Conservation (phyloP, 1,139 yeast species). For the Geotrichum aggregatum region DNA sequence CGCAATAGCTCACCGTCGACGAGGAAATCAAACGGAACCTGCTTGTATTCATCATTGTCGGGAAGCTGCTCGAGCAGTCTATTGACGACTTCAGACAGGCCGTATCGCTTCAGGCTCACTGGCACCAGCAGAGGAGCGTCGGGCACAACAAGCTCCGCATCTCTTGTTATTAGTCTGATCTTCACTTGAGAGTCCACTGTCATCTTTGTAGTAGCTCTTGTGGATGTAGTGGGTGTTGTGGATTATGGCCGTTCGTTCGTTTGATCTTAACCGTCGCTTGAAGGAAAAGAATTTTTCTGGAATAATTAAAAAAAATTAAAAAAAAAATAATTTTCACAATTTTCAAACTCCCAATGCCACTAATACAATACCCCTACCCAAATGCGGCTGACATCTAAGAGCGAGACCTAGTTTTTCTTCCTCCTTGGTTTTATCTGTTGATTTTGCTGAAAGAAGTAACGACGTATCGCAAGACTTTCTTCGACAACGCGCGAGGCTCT, state of each 20-base stretch:
- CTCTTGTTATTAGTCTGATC: constrained; percentile 81
- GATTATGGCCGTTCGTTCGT: too few relatives aligned
- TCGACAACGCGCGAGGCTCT: too few relatives aligned
- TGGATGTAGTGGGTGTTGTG: background rate
- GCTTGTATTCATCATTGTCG: constrained; percentile 37
- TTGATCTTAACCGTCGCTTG: background rate
- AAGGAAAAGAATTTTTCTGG: background rate
- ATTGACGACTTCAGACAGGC: constrained; percentile 90
- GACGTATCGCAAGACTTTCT: too few relatives aligned
- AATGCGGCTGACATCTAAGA: constrained; percentile 2
- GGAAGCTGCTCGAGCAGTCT: constrained; percentile 53
- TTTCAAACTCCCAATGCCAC: background rate
- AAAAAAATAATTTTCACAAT: too few relatives aligned
- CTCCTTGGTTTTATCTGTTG: too few relatives aligned
- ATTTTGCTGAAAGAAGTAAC: too few relatives aligned
- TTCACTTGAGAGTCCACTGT: constrained; percentile 48
- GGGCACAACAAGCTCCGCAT: constrained; percentile 71
- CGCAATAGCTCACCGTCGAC: constrained; percentile 78
- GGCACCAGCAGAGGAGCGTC: constrained; percentile 79
- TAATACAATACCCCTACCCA: background rate
- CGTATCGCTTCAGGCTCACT: constrained; percentile 76
- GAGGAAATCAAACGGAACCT: constrained; percentile 89
- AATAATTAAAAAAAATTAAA: too few relatives aligned
- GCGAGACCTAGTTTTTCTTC: too few relatives aligned
- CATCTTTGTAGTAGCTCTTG: background rate